Base-by-base conservation (phyloP, 768 basidiomycete genomes). In the Trametes coccinea region DNA sequence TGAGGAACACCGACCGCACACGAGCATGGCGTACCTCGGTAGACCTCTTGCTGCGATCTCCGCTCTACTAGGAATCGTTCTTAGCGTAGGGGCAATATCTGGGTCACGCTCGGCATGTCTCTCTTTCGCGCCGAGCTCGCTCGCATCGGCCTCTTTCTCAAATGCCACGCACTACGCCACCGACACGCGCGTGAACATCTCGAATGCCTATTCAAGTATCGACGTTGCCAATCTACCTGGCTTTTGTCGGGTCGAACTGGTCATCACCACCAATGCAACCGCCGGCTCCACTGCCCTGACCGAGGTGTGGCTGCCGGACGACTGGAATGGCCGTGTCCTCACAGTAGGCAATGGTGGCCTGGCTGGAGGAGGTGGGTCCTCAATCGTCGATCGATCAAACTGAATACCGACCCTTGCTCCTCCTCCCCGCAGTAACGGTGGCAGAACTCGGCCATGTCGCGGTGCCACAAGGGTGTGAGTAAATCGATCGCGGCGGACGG, bases 301-400 rank as follows among this genome's bases (percentile, higher is more conserved):
- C 4, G 73, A 73, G 45, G 67, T 70, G 5, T 74, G 73, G 73
- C 68, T 74, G n/a, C 73, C 73, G 13, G 69, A 70, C 39, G 60
- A 62, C 3, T 74, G 71, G 72, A 71, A 72, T 46, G 70, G 70
- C 7, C 67, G 73, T 2, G 67, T 72, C 40, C 60, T 74, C 22
- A 68, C 66, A 10, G 47, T 71, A 5, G 73, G 73, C 5, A 73
- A 73, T 45, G 71, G 70, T 41, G 73, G 73, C 3, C 57, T 71
- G 13, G 65, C 64, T 45, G 71, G 72, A 4, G 71, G 72, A 60
- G 67, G 69, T 70, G 46, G 10, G 67, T 61, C 17, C n/a, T n/a
- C 41, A 27, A 34, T 44, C 22, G 9, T 1, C 44, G 13, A 49
- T 50, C 41, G 45, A 17, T 44, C n/a, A n/a, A n/a, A 39, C 37